Evolutionary conservation across 306 rosid species (phyloP), one percentile per base, ranked within the genome.

Genomic region (Acmispon strigosus): DNA sequence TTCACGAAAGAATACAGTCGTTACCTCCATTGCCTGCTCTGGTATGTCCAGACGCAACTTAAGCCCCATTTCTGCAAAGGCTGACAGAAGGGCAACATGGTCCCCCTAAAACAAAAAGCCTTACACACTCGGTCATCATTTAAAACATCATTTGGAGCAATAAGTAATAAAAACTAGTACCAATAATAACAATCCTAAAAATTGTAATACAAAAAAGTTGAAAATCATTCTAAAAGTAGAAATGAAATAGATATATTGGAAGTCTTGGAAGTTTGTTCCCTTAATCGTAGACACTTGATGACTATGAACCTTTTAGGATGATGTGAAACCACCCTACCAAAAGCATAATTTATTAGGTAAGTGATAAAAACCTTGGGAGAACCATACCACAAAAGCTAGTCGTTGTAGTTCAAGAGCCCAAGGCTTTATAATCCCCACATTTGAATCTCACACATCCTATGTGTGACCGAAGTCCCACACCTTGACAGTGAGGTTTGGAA

Each of bases 31-130:
- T 76, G 83, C 96, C 81, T 95, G 99, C 78, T 95, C 99, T 34
- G 99, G 99, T 69, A 95, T 42, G 84, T 95, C 97, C 68, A 95
- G 83, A 18, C 96, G 88, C 79, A 91, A 82, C 86, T 86, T 95
- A 13, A 95, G 96, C 74, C 99, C 99, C 99, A 95, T 95, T 82
- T 95, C 97, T 16, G 96, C 84, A 62, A 95, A 91, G 73, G 99
- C 94, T 11, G 99, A 95, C 69, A 95, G 79, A 81, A 95, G 96
- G 63, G 99, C 96, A 62, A 86, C 97, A 0, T 89, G 90, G 81
- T 95, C 99, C 76, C 97, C 97, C 99, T 95, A 72, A 62, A 51
- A 78, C 44, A 84, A 74, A 82, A 77, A 47, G 63, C 56, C 44
- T 78, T 41, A 66, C 76, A 70, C 36, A 57, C n/a, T 60, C 37